Conservation (phyloP, 108 stramenopile genomes). For the Cyclotella atomus region DNA sequence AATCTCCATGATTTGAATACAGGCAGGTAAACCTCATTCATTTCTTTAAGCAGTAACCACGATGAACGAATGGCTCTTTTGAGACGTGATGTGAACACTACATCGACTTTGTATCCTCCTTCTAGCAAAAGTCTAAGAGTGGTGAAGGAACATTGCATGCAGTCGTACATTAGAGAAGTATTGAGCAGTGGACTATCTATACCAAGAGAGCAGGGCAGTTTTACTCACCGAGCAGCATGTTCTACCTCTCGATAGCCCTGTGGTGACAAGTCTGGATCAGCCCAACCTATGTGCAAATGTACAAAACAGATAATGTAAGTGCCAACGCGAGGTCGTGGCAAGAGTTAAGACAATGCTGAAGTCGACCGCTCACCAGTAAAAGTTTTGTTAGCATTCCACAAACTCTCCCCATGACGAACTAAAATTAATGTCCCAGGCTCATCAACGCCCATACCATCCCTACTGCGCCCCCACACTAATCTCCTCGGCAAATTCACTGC, state of each 20-base stretch:
- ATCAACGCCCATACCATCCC: background rate
- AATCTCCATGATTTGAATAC: constrained; percentile 93
- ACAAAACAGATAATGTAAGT: background rate
- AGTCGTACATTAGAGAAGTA: no score
- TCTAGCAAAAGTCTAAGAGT: constrained; percentile 69
- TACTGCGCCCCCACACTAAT: background rate
- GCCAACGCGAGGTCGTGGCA: no score
- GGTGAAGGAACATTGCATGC: no score
- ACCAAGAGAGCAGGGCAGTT: background rate
- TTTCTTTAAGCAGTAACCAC: constrained; percentile 88
- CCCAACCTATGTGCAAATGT: constrained; percentile 69
- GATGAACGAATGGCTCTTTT: constrained; percentile 91
- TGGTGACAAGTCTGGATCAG: constrained; percentile 76
- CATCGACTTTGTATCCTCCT: constrained; percentile 90
- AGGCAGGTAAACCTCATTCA: constrained; percentile 90
- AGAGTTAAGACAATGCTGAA: background rate
- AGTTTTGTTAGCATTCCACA: constrained; percentile 82
- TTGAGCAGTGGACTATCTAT: no score
- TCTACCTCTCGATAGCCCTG: constrained; percentile 62
- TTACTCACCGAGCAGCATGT: constrained; percentile 41
- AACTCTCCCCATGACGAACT: constrained; percentile 83
- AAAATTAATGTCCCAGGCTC: constrained; percentile 85
- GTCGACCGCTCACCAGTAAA: constrained; percentile 60
- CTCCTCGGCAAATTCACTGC: background rate
- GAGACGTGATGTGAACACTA: constrained; percentile 87